Evolutionary conservation across 2,329 filamentous ascomycete genomes (phyloP), one percentile per base, ranked within the genome.

Genomic region (Sarocladium brachiariae): DNA sequence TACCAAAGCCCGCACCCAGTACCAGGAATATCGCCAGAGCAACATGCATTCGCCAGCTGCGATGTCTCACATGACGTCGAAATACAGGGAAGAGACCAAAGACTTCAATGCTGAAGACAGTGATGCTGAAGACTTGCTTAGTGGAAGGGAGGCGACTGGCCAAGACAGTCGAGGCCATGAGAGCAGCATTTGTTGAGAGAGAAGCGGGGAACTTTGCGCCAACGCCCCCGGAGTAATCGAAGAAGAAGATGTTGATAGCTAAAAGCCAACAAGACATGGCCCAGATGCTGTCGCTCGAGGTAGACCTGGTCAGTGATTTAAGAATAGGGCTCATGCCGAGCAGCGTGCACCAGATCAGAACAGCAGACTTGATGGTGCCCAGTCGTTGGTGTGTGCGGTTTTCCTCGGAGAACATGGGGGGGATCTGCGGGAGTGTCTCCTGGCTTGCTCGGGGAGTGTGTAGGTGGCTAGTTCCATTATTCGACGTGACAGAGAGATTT

Each of bases 31-130:
- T 73, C 0, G 92, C 95, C 19, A 96, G 75, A 1, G 80, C 62
- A 2, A 93, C 75, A 65, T 99, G 91, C 21, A 90, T 89, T 1
- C 74, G 78, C 84, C 88, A 93, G 53, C 84, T 90, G 33, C 87
- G 80, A 63, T 92, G 86, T 14, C 88, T 81, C 9, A 95, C 80
- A 62, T 96, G 89, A 5, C 91, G 80, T n/a, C 93, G 76, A 63
- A 97, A 97, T 4, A 99, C 91, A n/a, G 93, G 93, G 58, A 97
- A 97, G 7, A 99, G 76, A 0, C 92, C 93, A 66, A 97, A 99
- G 1, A 99, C 89, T 65, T 99, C 89, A 59, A 99, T 97, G 54
- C 86, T 91, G 76, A 99, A 97, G 5, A 99, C 80, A 1, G 92
- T 96, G 25, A 99, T 74, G 55, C 86, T 92, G 63, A 99, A 99